Percentiles rank a stretch among this genome's conserved stretches.
phyloP scores from a whole-genome alignment of 2,329 filamentous ascomycete genomes.

The Neophaeococcomyces mojaviensis region DNA sequence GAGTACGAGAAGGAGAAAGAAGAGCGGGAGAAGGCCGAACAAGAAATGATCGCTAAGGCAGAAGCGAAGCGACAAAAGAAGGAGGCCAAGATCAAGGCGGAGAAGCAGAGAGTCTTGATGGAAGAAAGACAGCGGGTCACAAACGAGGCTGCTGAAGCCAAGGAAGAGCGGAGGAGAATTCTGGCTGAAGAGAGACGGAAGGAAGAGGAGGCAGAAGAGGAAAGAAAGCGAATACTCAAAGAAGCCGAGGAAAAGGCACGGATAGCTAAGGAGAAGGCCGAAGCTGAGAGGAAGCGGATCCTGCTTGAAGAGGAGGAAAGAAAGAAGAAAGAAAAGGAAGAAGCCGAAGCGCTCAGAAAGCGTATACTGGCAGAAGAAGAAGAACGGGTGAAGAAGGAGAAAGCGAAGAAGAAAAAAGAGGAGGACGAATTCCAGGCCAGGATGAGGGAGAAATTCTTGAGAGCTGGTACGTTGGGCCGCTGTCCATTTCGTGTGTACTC shows the following conservation, averaged over 20 bases:
- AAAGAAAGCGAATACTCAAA: slow-evolving; percentile 31
- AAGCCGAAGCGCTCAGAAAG: slow-evolving; percentile 21
- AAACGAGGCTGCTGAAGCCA: slow-evolving; percentile 1
- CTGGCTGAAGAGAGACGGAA: slow-evolving; percentile 5
- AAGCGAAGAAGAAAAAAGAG: slow-evolving; percentile 40
- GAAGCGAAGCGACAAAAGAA: slow-evolving; percentile 28
- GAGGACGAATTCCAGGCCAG: slow-evolving; percentile 42
- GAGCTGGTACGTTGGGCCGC: slow-evolving; percentile 1
- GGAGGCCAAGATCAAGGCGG: slow-evolving; percentile 26
- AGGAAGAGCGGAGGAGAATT: slow-evolving; percentile 1
- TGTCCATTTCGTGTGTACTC: background rate
- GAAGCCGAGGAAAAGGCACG: slow-evolving; percentile 23
- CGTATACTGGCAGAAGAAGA: slow-evolving; percentile 22
- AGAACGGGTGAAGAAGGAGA: slow-evolving; percentile 30
- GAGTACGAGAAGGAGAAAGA: slow-evolving; percentile 25
- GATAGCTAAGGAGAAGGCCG: slow-evolving; percentile 27
- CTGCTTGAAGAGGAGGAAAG: slow-evolving; percentile 23
- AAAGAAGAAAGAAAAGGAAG: slow-evolving; percentile 27
- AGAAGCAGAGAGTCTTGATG: slow-evolving; percentile 18
- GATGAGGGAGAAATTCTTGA: slow-evolving; percentile 7
- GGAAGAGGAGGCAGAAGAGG: slow-evolving; percentile 4
- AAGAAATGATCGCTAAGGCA: slow-evolving; percentile 34
- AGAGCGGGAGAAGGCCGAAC: slow-evolving; percentile 37
- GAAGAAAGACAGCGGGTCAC: background rate
- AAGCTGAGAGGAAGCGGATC: slow-evolving; percentile 22